Evolutionary conservation across 768 basidiomycete species (phyloP).

Genomic region (Leccinellum albellum): DNA sequence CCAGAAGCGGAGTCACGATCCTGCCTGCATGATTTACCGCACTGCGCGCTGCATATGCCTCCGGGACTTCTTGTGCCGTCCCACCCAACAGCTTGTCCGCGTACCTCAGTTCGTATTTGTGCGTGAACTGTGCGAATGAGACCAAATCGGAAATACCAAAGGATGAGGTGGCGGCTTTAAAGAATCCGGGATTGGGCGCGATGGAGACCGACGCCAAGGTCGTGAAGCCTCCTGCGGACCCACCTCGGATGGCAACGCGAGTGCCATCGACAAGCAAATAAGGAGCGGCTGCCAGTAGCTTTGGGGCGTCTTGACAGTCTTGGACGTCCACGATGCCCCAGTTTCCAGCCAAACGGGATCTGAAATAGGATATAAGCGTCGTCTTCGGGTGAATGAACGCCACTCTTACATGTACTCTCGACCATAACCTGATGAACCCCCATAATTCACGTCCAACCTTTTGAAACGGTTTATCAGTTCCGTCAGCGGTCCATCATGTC

Average conservation of each 20-base stretch:
- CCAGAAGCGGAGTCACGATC: conserved; percentile 62
- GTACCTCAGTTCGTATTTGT: conserved; percentile 68
- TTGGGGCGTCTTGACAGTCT: conserved; percentile 58
- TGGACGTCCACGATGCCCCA: conserved; percentile 77
- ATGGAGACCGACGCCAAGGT: conserved; percentile 46
- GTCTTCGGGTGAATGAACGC: neutral
- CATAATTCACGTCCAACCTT: conserved; percentile 74
- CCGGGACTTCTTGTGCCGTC: conserved; percentile 45
- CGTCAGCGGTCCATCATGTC: neutral
- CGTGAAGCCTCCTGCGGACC: conserved; percentile 73
- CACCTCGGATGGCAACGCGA: conserved; percentile 67
- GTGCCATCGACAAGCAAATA: conserved; percentile 57
- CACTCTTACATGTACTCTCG: conserved; percentile 51
- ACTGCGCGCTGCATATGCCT: conserved; percentile 57
- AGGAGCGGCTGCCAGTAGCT: conserved; percentile 41
- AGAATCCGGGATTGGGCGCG: conserved; percentile 38
- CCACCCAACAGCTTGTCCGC: conserved; percentile 67
- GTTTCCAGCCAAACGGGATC: conserved; percentile 48
- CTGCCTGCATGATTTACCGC: conserved; percentile 59
- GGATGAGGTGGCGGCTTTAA: conserved; percentile 60
- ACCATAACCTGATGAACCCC: conserved; percentile 74
- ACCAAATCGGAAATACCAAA: conserved; percentile 69
- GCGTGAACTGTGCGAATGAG: conserved; percentile 56
- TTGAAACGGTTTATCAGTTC: neutral
- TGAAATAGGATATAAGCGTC: conserved; percentile 18